Conservation (phyloP, 2,329 filamentous ascomycete species). For the Ceratocystis smalleyi region DNA sequence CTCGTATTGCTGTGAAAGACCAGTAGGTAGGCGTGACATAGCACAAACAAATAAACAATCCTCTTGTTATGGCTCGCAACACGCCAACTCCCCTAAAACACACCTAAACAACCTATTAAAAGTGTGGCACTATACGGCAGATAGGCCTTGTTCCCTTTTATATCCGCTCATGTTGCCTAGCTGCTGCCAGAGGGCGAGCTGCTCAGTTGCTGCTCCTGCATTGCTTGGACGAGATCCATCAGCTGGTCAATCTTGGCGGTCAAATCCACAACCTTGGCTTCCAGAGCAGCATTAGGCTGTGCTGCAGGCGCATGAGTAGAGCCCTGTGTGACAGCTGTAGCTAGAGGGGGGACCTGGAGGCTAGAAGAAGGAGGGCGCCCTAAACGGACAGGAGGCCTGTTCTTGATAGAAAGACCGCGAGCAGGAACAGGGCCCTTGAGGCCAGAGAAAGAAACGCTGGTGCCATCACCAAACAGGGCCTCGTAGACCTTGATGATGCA, state of each 20-base stretch:
- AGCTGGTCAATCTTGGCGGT: conserved; percentile 43
- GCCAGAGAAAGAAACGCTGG: conserved; percentile 31
- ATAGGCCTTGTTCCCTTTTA: background rate
- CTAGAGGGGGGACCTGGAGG: background rate
- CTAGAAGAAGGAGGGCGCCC: conserved; percentile 4
- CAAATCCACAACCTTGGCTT: conserved; percentile 40
- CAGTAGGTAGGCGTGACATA: too few relatives aligned
- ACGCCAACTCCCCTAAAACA: background rate
- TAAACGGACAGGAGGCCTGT: background rate
- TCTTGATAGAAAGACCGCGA: conserved; percentile 10
- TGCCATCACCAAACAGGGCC: conserved; percentile 28
- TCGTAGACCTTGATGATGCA: conserved; percentile 55
- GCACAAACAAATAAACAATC: too few relatives aligned
- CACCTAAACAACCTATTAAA: background rate
- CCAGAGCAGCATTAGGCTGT: conserved; percentile 26
- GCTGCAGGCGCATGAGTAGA: conserved; percentile 20
- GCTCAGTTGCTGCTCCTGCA: conserved; percentile 29
- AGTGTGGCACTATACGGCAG: background rate
- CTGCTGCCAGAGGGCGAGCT: conserved; percentile 12
- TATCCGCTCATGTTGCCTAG: background rate
- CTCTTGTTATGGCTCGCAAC: too few relatives aligned
- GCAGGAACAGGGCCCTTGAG: conserved; percentile 28
- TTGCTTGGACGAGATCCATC: conserved; percentile 35
- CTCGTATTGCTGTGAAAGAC: too few relatives aligned
- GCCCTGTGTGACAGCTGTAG: conserved; percentile 10